These are phyloP conservation scores for Ilex asprella DNA, from an alignment of 257 asterid genomes.

Conservation along the genomic window DNA sequence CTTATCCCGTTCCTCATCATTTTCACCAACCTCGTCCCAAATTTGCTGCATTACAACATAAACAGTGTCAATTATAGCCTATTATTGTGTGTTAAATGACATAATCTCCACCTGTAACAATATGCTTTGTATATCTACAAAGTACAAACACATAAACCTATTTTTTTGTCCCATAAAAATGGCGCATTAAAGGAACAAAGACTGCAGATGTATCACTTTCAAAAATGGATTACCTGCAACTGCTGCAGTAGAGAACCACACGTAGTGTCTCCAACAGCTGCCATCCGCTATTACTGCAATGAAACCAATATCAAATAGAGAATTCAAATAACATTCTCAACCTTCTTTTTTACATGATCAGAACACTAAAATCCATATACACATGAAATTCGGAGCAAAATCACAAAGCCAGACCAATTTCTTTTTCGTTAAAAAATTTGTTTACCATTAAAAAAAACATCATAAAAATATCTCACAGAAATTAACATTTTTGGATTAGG, in stretches of 20 bases:
- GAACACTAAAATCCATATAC: background rate
- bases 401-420: background rate
- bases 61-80: conserved; percentile 13
- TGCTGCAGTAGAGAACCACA: conserved; percentile 82
- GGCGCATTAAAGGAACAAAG: background rate
- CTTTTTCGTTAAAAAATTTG: background rate
- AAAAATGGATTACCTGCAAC: conserved; percentile 52
- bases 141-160: background rate
- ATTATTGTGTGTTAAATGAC: background rate
- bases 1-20: conserved; percentile 77
- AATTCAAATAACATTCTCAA: background rate
- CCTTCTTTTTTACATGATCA: background rate
- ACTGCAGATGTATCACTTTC: background rate
- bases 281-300: conserved; percentile 44
- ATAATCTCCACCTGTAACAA: background rate
- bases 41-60: conserved; percentile 52
- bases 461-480: too few species aligned
- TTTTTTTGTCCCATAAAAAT: background rate
- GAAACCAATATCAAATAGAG: background rate
- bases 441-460: too few species aligned
- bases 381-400: background rate
- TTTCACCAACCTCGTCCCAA: conserved; percentile 97
- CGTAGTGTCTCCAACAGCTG: conserved; percentile 52
- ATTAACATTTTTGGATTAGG: too few species aligned
- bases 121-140: background rate